Evolutionary conservation across 768 basidiomycete species (phyloP).

Genomic region (Leccinum uliginosum): DNA sequence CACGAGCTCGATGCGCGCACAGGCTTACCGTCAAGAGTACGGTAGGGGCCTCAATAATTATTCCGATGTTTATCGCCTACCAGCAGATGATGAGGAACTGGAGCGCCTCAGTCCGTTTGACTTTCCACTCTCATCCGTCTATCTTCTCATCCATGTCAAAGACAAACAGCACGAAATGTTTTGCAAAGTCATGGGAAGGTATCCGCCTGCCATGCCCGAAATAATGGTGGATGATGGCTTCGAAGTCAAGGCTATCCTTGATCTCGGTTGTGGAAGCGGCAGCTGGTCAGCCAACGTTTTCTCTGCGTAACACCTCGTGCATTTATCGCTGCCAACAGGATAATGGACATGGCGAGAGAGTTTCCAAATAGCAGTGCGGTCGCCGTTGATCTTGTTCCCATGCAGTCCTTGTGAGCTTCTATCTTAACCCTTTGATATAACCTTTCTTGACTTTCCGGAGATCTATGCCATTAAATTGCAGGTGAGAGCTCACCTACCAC

Average conservation of each 20-base stretch:
- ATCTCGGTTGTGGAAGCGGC: slow-evolving; percentile 79
- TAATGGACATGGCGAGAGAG: slow-evolving; percentile 67
- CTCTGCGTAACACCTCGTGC: neutral
- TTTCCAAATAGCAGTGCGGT: slow-evolving; percentile 66
- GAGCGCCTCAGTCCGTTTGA: slow-evolving; percentile 55
- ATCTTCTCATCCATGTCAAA: slow-evolving; percentile 26
- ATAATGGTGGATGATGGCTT: slow-evolving; percentile 59
- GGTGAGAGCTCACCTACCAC: slow-evolving; percentile 36
- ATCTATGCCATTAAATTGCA: slow-evolving; percentile 64
- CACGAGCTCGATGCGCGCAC: slow-evolving; percentile 56
- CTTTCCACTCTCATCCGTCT: neutral
- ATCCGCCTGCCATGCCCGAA: slow-evolving; percentile 52
- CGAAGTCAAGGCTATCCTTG: slow-evolving; percentile 59
- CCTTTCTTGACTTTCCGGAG: slow-evolving; percentile 34
- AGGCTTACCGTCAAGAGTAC: slow-evolving; percentile 59
- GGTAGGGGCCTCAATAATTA: slow-evolving; percentile 72
- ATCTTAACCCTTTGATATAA: slow-evolving; percentile 8
- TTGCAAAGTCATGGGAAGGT: slow-evolving; percentile 61
- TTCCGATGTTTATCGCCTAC: slow-evolving; percentile 73
- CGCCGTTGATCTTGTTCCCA: slow-evolving; percentile 76
- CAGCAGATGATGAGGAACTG: slow-evolving; percentile 76
- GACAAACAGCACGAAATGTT: slow-evolving; percentile 69
- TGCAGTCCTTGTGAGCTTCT: slow-evolving; percentile 60
- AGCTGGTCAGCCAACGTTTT: slow-evolving; percentile 49
- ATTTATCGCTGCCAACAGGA: slow-evolving; percentile 44